Evolutionary conservation across 2,329 filamentous ascomycete genomes (phyloP).

Genomic region (Microsporum audouinii): DNA sequence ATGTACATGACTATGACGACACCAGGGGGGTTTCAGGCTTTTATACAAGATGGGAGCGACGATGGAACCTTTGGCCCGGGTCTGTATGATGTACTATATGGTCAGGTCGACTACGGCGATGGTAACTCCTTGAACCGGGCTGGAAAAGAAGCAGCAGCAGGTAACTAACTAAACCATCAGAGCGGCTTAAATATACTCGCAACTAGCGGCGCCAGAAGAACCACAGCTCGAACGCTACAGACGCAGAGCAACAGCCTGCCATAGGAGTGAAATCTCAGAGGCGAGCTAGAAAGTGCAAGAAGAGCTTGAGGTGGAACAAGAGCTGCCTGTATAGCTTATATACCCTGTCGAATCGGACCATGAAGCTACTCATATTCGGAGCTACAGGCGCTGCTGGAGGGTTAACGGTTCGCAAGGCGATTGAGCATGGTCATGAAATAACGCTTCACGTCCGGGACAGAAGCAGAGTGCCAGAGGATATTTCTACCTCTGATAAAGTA

Average conservation of each 20-base stretch:
- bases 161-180: neutral
- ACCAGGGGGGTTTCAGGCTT: neutral
- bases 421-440: constrained; percentile 11
- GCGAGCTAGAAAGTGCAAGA: neutral
- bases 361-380: constrained; percentile 19
- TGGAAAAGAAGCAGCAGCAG: neutral
- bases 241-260: neutral
- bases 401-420: constrained; percentile 11
- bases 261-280: neutral
- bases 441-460: constrained; percentile 17
- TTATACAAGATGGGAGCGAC: neutral
- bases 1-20: neutral
- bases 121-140: neutral
- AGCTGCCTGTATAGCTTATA: neutral
- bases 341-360: constrained; percentile 2
- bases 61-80: too few species aligned
- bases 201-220: neutral
- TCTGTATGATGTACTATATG: too few species aligned
- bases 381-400: constrained; percentile 9
- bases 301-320: neutral
- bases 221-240: neutral
- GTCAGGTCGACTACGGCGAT: too few species aligned
- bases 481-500: constrained; percentile 10
- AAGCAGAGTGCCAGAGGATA: constrained; percentile 10
- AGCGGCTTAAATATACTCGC: neutral